Evolutionary conservation across 2,329 filamentous ascomycete genomes (phyloP), one percentile per base, ranked within the genome.

Genomic region (Apiospora arundinis): DNA sequence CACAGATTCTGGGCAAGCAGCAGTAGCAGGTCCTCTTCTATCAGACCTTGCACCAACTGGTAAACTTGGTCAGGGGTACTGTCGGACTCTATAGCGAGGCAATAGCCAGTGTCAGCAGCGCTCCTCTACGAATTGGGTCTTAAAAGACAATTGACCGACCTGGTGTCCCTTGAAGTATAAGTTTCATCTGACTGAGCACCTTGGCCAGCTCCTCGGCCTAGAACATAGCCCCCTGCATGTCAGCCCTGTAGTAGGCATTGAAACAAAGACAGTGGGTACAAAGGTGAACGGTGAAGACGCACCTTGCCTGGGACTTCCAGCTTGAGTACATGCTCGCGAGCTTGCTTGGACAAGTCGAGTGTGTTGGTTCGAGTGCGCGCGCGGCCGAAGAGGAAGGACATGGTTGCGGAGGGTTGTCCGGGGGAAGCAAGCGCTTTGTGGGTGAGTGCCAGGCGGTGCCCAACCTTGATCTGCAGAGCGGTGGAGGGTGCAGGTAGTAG

Each of bases 141-240:
- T 21, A 44, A 6, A 23, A 66, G 42, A 45, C 70, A 60, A 67
- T 66, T 69, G 46, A 78, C 83, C 72, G 87, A 97, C 95, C 95
- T 83, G 94, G 93, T 73, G 95, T 97, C 75, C 95, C 96, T 86
- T 98, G 95, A 18, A 99, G 90, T 72, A 96, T 91, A 74, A 95
- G 85, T 82, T 98, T 98, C 92, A 98, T 97, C 81, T 97, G 93
- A 69, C 89, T 88, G 74, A 99, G 88, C 76, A 95, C 92, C 80
- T 94, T 94, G 67, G 94, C 92, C 74, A 97, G 87, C 79, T 98
- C 95, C 80, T 98, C 95, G 73, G 92, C 89, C 95, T 97, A 77
- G 68, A 48, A 69, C 48, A 74, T 40, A 63, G 18, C 32, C 56
- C 56, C 56, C 56, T 60, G 56, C 56, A 63, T 40, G 56, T 63